Evolutionary conservation across 768 basidiomycete species (phyloP).

Genomic region (Rubroboletus satanas): DNA sequence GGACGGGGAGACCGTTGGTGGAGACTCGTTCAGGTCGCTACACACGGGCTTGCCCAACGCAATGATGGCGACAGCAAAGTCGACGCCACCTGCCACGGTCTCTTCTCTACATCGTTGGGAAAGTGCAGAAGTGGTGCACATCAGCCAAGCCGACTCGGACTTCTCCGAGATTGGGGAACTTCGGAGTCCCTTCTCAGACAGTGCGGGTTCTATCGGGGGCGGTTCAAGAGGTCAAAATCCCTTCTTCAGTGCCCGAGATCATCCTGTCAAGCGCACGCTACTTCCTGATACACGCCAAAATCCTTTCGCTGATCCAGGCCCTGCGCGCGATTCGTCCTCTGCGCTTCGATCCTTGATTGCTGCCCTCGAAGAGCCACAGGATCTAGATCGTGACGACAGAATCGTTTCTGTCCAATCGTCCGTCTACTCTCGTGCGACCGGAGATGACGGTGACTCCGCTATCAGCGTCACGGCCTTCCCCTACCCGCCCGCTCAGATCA

Average conservation of each 20-base stretch:
- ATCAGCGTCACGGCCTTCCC: slow-evolving; percentile 29
- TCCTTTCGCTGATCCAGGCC: slow-evolving; percentile 42
- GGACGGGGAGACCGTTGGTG: slow-evolving; percentile 46
- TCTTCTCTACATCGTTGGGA: slow-evolving; percentile 62
- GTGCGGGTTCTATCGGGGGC: slow-evolving; percentile 15
- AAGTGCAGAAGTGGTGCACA: slow-evolving; percentile 59
- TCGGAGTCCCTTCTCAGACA: slow-evolving; percentile 27
- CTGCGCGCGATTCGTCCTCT: slow-evolving; percentile 25
- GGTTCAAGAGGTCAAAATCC: slow-evolving; percentile 32
- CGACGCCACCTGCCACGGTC: slow-evolving; percentile 54
- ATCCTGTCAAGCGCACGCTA: slow-evolving; percentile 20
- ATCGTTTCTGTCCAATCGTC: slow-evolving; percentile 61
- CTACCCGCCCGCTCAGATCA: slow-evolving; percentile 24
- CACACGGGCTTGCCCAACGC: slow-evolving; percentile 43
- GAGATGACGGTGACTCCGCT: slow-evolving; percentile 26
- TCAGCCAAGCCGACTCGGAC: slow-evolving; percentile 25
- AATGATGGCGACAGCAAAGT: slow-evolving; percentile 47
- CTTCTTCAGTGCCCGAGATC: slow-evolving; percentile 41
- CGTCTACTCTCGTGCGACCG: slow-evolving; percentile 25
- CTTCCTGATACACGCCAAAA: slow-evolving; percentile 24
- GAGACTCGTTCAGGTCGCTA: slow-evolving; percentile 48
- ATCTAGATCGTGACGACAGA: slow-evolving; percentile 45
- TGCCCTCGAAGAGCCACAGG: slow-evolving; percentile 51
- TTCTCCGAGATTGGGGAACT: slow-evolving; percentile 5
- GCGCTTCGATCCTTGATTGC: slow-evolving; percentile 63